These are phyloP conservation scores for Colletotrichum graminicola DNA, from an alignment of 2,329 filamentous ascomycete species.

Conservation along the genomic window DNA sequence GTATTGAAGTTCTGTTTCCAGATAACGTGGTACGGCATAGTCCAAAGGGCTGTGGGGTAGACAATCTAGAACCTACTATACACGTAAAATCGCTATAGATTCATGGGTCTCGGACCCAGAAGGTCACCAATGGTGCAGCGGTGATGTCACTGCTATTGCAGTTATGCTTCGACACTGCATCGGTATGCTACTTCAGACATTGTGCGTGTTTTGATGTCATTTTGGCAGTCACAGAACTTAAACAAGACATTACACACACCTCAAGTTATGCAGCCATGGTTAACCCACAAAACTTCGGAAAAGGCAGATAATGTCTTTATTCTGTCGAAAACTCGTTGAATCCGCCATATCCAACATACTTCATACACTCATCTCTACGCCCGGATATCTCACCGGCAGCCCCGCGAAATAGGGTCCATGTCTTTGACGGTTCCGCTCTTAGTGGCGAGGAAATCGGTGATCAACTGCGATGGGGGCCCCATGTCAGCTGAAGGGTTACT, in stretches of 20 bases:
- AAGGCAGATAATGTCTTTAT: neutral
- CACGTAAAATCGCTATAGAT: neutral
- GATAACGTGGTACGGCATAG: neutral
- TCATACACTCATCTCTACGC: neutral
- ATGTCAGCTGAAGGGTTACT: slow-evolving; percentile 22
- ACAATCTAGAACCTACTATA: neutral
- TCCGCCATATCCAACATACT: neutral
- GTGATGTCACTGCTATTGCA: neutral
- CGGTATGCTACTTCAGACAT: neutral
- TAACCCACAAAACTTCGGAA: neutral
- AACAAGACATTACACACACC: neutral
- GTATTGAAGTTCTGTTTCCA: neutral
- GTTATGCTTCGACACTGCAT: neutral
- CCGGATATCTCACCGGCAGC: neutral
- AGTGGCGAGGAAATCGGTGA: slow-evolving; percentile 33
- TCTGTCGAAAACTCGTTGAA: slow-evolving; percentile 2
- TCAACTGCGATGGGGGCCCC: slow-evolving; percentile 29
- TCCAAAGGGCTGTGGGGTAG: neutral
- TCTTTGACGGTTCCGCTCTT: slow-evolving; percentile 9
- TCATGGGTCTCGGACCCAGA: neutral
- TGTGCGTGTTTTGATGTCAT: neutral
- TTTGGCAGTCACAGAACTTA: no score
- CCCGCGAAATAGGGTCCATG: slow-evolving; percentile 8
- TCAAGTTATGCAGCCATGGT: neutral
- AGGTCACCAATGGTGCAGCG: neutral